These are phyloP conservation scores for Coemansia sp. DNA, from an alignment of 192 early-diverging fungal genomes.

Conservation along the genomic window DNA sequence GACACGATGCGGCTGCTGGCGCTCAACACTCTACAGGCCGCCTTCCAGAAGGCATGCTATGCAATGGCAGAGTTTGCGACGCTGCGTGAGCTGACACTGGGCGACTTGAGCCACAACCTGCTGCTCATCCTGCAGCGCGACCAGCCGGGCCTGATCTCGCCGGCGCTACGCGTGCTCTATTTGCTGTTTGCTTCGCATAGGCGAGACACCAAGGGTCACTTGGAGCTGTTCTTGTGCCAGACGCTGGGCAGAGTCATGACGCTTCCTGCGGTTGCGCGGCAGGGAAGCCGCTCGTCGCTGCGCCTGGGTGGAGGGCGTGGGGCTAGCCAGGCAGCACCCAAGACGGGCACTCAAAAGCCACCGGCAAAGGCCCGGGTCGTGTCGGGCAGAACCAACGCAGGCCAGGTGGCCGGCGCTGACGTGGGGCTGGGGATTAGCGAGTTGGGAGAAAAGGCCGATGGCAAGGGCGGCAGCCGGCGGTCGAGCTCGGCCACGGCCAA, in stretches of 20 bases:
- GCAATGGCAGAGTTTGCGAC: slow-evolving; percentile 62
- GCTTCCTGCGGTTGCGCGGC: slow-evolving; percentile 19
- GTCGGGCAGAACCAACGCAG: neutral
- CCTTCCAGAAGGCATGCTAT: slow-evolving; percentile 77
- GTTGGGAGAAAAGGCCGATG: neutral
- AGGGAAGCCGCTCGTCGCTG: slow-evolving; percentile 17
- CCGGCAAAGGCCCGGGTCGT: slow-evolving; percentile 2
- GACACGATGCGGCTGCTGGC: slow-evolving; percentile 91
- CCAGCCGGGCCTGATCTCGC: slow-evolving; percentile 25
- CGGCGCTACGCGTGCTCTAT: slow-evolving; percentile 50
- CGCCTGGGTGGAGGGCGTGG: slow-evolving; percentile 4
- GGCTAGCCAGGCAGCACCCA: slow-evolving; percentile 13
- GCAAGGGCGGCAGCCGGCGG: slow-evolving; percentile 8
- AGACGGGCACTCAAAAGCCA: slow-evolving; percentile 6
- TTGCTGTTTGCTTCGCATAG: slow-evolving; percentile 45
- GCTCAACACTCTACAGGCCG: slow-evolving; percentile 77
- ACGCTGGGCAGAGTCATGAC: slow-evolving; percentile 41
- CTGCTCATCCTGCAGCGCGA: slow-evolving; percentile 60
- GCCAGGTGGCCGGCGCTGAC: neutral
- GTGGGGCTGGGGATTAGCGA: neutral
- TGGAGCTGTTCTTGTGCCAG: slow-evolving; percentile 49
- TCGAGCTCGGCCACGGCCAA: slow-evolving; percentile 5
- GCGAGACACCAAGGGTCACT: slow-evolving; percentile 27
- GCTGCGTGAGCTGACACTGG: slow-evolving; percentile 64
- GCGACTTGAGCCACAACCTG: slow-evolving; percentile 80